Conservation (phyloP, 2,329 filamentous ascomycete species). For the Mycosphaerella arachidis region DNA sequence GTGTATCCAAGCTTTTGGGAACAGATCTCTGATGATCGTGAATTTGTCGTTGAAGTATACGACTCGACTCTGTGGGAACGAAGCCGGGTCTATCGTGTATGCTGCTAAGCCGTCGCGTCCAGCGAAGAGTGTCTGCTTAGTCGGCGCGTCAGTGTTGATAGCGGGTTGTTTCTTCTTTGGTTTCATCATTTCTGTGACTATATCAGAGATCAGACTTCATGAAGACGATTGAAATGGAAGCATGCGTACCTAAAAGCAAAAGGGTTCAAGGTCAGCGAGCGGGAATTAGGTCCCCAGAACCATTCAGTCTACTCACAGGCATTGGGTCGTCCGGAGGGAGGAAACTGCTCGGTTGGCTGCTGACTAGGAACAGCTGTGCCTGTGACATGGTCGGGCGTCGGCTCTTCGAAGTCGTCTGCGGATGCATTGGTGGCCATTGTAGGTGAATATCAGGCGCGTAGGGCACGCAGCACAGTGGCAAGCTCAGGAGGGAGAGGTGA, state of each 20-base stretch:
- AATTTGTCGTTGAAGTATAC: slow-evolving; percentile 65
- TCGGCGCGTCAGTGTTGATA: slow-evolving; percentile 26
- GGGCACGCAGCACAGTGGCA: background rate
- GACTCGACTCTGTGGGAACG: slow-evolving; percentile 55
- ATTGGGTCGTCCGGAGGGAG: slow-evolving; percentile 31
- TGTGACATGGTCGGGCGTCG: slow-evolving; percentile 9
- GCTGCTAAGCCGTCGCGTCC: slow-evolving; percentile 59
- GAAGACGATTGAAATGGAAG: slow-evolving; percentile 3
- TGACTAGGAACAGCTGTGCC: slow-evolving; percentile 15
- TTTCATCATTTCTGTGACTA: slow-evolving; percentile 46
- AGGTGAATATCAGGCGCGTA: background rate
- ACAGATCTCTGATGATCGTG: slow-evolving; percentile 76
- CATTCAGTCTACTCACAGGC: slow-evolving; percentile 21
- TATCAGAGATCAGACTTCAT: slow-evolving; percentile 22
- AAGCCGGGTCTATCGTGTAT: slow-evolving; percentile 62
- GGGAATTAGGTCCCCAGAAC: too few species aligned
- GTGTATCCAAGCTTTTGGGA: slow-evolving; percentile 80
- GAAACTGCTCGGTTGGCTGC: slow-evolving; percentile 9
- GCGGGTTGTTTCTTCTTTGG: slow-evolving; percentile 31
- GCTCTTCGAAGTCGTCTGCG: slow-evolving; percentile 20
- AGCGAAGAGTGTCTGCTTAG: slow-evolving; percentile 36
- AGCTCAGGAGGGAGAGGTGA: background rate
- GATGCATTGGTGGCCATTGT: slow-evolving; percentile 14
- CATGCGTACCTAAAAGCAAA: slow-evolving; percentile 10
- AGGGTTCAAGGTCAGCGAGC: too few species aligned